Base-by-base conservation (phyloP, 257 asterid genomes). In the Capsicum rhomboideum region DNA sequence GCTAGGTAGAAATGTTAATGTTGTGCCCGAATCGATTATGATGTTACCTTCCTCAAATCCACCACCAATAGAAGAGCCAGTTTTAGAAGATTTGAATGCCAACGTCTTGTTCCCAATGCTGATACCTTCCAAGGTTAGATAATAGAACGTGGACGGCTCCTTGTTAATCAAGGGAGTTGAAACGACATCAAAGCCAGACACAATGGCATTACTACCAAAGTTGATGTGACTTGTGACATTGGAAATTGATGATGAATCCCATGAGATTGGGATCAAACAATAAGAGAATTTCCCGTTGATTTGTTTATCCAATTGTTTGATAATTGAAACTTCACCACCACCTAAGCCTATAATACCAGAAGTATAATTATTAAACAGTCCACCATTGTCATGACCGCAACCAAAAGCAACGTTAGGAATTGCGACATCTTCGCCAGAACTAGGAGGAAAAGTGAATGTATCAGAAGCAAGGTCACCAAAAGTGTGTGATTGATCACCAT, bases 21-120 rank as follows among this genome's bases (percentile, higher is more conserved):
- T 69, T 6, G 86, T 54, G 6, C 88, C 88, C 1, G 88, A 86
- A 56, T 86, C 88, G 1, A 86, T 86, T 34, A 86, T 79, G 7
- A 86, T 83, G 71, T 83, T 86, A 2, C 86, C 86, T 16, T 75
- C 13, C 0, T 50, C 75, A 23, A n/a, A 16, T 26, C 21, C 78
- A 4, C 46, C 6, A 20, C 20, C 23, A 40, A 0, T 9, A 16
- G 67, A 8, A 31, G n/a, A 46, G 28, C 31, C 16, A 18, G 13
- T 26, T 16, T 26, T 26, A 17, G 78, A 26, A 44, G 40, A 4
- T 34, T 63, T 82, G 7, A 46, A 46, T 16, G 21, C 34, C 14
- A 82, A 18, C 0, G 3, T 46, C 8, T 1, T 44, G 8, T 29
- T 34, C 21, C 84, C 78, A 5, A 82, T 14, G 10, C 17, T 82